phyloP scores from a whole-genome alignment of 179 eudicot species.

The Pouteria campechiana region DNA sequence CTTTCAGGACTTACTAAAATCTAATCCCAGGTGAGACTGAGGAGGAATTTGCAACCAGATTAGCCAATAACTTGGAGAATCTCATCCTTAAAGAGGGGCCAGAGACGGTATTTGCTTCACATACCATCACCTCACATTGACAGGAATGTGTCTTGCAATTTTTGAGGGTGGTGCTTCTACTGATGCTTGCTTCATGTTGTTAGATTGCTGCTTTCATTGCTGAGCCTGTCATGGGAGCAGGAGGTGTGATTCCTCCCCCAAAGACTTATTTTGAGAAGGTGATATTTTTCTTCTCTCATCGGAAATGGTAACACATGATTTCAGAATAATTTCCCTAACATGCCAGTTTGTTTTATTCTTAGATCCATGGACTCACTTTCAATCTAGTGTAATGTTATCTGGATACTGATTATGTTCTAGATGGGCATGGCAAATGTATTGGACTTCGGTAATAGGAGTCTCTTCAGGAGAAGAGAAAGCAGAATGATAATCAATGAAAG shows the following conservation, averaged over 20 bases:
- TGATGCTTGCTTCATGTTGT: constrained; percentile 5
- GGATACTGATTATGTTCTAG: too few relatives aligned
- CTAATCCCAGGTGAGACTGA: constrained; percentile 79
- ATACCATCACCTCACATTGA: background rate
- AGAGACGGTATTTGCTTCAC: constrained; percentile 57
- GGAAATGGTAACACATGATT: too few relatives aligned
- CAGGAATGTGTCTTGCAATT: background rate
- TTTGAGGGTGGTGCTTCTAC: constrained; percentile 1
- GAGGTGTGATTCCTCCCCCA: constrained; percentile 94
- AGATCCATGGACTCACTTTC: too few relatives aligned
- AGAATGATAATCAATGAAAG: too few relatives aligned
- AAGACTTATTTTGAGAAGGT: constrained; percentile 93
- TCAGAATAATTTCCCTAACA: too few relatives aligned
- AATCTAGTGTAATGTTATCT: too few relatives aligned
- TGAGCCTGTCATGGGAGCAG: constrained; percentile 98
- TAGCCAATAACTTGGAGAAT: constrained; percentile 80
- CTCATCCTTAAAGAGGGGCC: constrained; percentile 93
- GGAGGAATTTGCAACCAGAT: constrained; percentile 90
- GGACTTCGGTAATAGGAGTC: too few relatives aligned
- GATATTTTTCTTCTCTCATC: constrained; percentile 1
- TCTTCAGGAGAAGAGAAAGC: too few relatives aligned
- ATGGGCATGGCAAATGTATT: too few relatives aligned
- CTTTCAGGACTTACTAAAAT: too few relatives aligned
- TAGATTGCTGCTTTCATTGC: constrained; percentile 99
- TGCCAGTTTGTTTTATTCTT: too few relatives aligned